These are phyloP conservation scores for Colletotrichum coccodes DNA, from an alignment of 2,329 filamentous ascomycete species.

Conservation along the genomic window DNA sequence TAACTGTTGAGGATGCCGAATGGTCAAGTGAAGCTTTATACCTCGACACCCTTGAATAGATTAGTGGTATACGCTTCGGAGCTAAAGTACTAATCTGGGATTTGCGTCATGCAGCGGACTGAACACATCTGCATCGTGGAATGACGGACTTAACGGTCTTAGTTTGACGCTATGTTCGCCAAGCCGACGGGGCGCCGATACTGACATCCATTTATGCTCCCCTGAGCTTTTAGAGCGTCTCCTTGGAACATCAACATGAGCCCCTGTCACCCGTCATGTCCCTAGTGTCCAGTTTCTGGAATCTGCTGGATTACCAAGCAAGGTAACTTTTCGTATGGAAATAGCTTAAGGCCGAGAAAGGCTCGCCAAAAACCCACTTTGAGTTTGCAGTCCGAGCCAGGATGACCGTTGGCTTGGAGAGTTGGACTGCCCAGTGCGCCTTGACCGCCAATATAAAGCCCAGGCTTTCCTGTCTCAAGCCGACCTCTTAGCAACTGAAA, in stretches of 20 bases:
- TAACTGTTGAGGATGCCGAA: background rate
- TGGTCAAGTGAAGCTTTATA: background rate
- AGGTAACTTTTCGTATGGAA: background rate
- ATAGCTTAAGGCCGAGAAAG: background rate
- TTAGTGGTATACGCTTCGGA: background rate
- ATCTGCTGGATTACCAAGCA: background rate
- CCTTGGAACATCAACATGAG: background rate
- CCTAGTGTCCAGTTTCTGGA: background rate
- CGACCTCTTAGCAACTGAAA: background rate
- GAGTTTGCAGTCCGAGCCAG: background rate
- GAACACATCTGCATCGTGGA: background rate
- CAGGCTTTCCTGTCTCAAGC: background rate
- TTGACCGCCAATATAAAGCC: background rate
- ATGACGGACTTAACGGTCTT: background rate
- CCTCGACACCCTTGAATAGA: background rate
- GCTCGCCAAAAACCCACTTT: background rate
- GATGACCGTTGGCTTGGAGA: background rate
- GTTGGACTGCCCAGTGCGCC: background rate
- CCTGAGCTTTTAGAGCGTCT: too few species aligned
- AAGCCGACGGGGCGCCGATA: background rate
- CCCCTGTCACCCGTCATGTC: background rate
- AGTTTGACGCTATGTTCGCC: background rate
- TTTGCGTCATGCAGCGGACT: background rate
- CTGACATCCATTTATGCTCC: too few species aligned
- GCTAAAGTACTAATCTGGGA: background rate